Percentiles rank a stretch among this genome's conserved stretches.
Conservation (phyloP, 1,284 basidiomycete genomes). For the Rhodotorula sp. region DNA sequence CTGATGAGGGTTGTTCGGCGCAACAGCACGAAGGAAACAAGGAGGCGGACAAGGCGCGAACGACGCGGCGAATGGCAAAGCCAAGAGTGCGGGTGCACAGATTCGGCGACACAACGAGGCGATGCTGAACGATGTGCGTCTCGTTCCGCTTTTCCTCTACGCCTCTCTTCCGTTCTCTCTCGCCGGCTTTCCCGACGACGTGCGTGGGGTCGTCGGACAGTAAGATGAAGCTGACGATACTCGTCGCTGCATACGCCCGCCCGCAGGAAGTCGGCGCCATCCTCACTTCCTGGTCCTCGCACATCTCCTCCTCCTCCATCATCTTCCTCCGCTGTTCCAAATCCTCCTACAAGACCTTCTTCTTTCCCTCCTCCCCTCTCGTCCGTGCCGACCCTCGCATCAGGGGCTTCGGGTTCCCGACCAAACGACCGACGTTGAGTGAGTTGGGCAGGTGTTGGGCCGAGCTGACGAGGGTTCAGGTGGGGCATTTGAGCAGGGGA, state of each 20-base stretch:
- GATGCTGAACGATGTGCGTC: conserved; percentile 76
- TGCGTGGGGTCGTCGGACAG: neutral
- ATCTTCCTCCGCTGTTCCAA: conserved; percentile 87
- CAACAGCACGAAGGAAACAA: conserved; percentile 86
- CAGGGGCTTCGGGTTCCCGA: conserved; percentile 88
- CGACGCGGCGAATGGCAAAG: conserved; percentile 87
- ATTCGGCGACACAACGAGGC: conserved; percentile 94
- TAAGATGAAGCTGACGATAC: neutral
- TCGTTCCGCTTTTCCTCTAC: neutral
- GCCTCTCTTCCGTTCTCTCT: neutral
- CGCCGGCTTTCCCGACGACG: too few relatives aligned
- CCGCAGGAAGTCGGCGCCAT: conserved; percentile 77
- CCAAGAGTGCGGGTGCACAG: conserved; percentile 91
- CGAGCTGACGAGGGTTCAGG: conserved; percentile 81
- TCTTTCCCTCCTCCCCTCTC: conserved; percentile 66
- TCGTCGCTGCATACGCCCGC: neutral
- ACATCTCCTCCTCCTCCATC: conserved; percentile 73
- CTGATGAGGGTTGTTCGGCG: neutral
- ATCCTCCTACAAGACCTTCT: conserved; percentile 74
- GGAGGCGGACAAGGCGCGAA: conserved; percentile 91
- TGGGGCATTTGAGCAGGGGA: conserved; percentile 80
- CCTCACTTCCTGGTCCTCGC: conserved; percentile 76
- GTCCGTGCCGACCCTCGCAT: conserved; percentile 69
- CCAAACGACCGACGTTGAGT: conserved; percentile 73
- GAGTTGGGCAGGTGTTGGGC: neutral